Evolutionary conservation across 345 rosid genomes (phyloP).

Genomic region (Cardamine resedifolia): DNA sequence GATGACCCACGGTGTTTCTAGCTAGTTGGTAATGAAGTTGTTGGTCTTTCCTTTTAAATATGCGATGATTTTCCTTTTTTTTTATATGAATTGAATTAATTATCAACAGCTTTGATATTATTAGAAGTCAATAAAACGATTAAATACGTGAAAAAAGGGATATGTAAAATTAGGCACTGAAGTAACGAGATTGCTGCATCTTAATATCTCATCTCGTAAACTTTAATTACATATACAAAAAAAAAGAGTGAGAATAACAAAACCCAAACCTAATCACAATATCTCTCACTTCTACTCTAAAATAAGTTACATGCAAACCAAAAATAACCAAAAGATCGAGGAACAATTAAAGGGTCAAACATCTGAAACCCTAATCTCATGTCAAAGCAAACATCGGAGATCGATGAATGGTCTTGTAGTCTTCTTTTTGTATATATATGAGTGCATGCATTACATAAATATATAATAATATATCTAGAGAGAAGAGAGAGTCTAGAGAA

Average conservation of each 20-base stretch:
- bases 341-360: constrained; percentile 31
- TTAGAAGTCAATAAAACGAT: neutral
- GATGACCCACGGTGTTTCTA: constrained; percentile 33
- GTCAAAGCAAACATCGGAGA: constrained; percentile 29
- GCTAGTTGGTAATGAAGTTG: constrained; percentile 20
- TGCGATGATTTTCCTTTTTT: neutral
- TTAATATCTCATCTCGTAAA: constrained; percentile 4
- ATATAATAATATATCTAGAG: neutral
- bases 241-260: constrained; percentile 11
- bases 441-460: constrained; percentile 19
- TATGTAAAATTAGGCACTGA: neutral
- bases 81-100: neutral
- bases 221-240: constrained; percentile 16
- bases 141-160: neutral
- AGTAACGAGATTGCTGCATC: constrained; percentile 26
- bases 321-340: constrained; percentile 25
- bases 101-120: neutral
- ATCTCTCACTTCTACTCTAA: constrained; percentile 19
- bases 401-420: neutral
- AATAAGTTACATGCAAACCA: constrained; percentile 24
- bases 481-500: constrained; percentile 2
- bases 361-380: constrained; percentile 29
- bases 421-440: constrained; percentile 2
- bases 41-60: constrained; percentile 15
- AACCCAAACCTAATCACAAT: constrained; percentile 20